A percentile compares a stretch with the other conserved stretches of the same genome.
These are phyloP conservation scores for Leccinum fibrillosum DNA, from an alignment of 768 basidiomycete genomes.

Conservation along the genomic window DNA sequence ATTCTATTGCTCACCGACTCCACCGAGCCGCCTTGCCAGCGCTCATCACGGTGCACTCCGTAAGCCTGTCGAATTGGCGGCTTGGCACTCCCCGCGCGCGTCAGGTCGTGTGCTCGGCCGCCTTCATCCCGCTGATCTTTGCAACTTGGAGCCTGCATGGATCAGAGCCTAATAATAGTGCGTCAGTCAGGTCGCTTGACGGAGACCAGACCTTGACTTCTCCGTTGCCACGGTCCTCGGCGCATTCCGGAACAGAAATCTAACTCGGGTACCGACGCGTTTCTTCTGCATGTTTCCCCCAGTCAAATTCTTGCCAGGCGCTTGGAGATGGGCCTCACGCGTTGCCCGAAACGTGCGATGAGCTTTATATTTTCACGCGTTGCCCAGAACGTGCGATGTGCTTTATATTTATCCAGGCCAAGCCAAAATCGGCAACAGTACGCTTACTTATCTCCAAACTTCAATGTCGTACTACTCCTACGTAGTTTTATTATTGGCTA, in stretches of 20 bases:
- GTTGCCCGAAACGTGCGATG: constrained; percentile 1
- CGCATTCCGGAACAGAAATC: constrained; percentile 12
- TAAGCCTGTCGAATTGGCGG: constrained; percentile 8
- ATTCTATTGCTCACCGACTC: constrained; percentile 5
- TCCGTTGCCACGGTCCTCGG: constrained; percentile 11
- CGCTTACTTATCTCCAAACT: constrained; percentile 9
- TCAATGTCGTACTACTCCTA: neutral
- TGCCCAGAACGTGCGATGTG: constrained; percentile 1
- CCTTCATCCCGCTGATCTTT: constrained; percentile 16
- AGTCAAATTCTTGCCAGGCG: neutral
- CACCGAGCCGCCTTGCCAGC: constrained; percentile 5
- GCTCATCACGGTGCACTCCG: constrained; percentile 11
- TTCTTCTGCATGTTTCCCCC: neutral
- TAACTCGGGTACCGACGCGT: neutral
- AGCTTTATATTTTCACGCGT: neutral
- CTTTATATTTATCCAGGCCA: neutral
- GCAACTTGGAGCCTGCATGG: constrained; percentile 9
- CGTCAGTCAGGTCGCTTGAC: too few relatives aligned
- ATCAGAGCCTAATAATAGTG: constrained; percentile 11
- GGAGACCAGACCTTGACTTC: neutral
- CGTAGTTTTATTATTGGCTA: constrained; percentile 1
- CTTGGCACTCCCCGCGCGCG: constrained; percentile 7
- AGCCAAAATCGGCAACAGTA: neutral
- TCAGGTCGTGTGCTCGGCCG: constrained; percentile 2
- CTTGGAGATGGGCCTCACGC: neutral